Evolutionary conservation across 257 asterid species (phyloP), one percentile per base, ranked within the genome.

Genomic region (Jacaranda copaia): DNA sequence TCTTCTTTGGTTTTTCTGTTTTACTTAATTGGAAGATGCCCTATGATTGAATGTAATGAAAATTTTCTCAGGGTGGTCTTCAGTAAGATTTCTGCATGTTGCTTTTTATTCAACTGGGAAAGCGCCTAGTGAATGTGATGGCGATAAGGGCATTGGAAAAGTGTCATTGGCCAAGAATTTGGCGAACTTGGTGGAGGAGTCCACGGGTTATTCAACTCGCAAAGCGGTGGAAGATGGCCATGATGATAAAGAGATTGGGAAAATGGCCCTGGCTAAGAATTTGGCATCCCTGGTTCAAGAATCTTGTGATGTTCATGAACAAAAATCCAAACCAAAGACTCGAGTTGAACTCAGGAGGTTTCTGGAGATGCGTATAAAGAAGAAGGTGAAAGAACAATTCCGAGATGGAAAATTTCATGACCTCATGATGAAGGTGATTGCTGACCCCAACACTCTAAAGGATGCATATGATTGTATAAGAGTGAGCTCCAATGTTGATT

Each of bases 271-370:
- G 73, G 97, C 98, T 49, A 84, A 79, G 84, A 85, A 87, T 83
- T 90, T 95, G 79, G 97, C 99, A 36, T 82, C 85, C 62, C 81
- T 93, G 84, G 91, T 95, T 75, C 93, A 88, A 84, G 97, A 93
- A 82, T 85, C 97, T 53, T 83, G 46, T 65, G 81, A 80, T 64
- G 72, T 51, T 56, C 55, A 79, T 73, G 85, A 84, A 80, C 70
- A 70, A 70, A 86, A 81, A 49, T 71, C 83, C 19, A 86, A 77
- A 81, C 89, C 83, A 5, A 82, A 72, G 81, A 85, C 84, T 36
- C 82, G 94, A 3, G 51, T 77, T 63, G 96, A 88, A 76, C 82
- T 75, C 43, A 90, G 87, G 86, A 87, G 91, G 87, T 82, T 81
- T 73, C 91, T 91, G 35, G 96, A 90, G 85, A 80, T 76, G 75